Evolutionary conservation across 352 stramenopile species (phyloP), one percentile per base, ranked within the genome.

Genomic region (Pythium brachiatum): DNA sequence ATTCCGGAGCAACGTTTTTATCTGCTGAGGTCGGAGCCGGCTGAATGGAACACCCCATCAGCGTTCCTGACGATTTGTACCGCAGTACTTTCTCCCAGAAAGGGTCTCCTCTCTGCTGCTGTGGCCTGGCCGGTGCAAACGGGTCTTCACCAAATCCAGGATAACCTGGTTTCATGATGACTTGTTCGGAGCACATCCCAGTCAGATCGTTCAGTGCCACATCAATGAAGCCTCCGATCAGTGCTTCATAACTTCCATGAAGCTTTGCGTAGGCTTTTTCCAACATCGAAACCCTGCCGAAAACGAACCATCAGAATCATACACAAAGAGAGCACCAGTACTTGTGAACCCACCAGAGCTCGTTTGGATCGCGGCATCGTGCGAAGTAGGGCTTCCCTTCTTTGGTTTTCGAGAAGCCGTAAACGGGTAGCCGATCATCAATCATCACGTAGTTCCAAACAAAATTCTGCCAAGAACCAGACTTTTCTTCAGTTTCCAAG

Each of bases 201-300:
- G 92, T 97, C 11, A 98, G 62, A 54, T 97, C 92, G 34, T 92
- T 90, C 11, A 98, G 59, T 3, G 82, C 92, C 3, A 93, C 88
- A 57, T 97, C 89, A 8, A 97, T 76, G 41, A 95, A 97, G 15
- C 92, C 92, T 29, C 92, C 90, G 50, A 96, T 96, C 8, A 97
- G 67, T 0, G 79, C 62, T 53, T 96, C 89, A 53, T 97, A 98
- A 55, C 76, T 92, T 16, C 88, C 88, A 54, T 97, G 81, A 2
- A 98, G 74, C 64, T 98, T 98, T 6, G 92, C 92, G 56, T 97
- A 98, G 2, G 91, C 92, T 53, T 98, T 98, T 62, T 97, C 90
- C 0, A 97, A 53, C 9, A 97, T 48, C 1, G 86, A 74, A 3
- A 97, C 90, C 90, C 90, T 94, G 41, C 26, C 7, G 9, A 26